A percentile compares a stretch with the other conserved stretches of the same genome.
Conservation (phyloP, 1,284 basidiomycete genomes). For the Cronartium ribicola region DNA sequence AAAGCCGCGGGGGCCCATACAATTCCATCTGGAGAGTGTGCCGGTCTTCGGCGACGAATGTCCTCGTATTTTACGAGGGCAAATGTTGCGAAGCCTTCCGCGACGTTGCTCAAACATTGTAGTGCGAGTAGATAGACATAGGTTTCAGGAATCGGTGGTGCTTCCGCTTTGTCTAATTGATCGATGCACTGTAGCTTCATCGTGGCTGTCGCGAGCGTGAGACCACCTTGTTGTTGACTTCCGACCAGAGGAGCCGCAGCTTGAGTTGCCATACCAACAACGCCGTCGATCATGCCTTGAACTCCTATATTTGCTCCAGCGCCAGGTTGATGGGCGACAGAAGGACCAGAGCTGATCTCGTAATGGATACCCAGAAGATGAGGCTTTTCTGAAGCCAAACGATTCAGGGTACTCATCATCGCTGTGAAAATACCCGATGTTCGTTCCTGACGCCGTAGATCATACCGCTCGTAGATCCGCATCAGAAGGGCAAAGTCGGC, state of each 20-base stretch:
- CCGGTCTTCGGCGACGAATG: constrained; percentile 37
- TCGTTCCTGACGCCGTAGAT: constrained; percentile 53
- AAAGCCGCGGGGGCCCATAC: constrained; percentile 69
- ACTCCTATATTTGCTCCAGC: constrained; percentile 47
- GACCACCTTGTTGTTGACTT: constrained; percentile 67
- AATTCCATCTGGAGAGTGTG: constrained; percentile 59
- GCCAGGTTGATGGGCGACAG: constrained; percentile 18
- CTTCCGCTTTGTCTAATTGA: constrained; percentile 90
- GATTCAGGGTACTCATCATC: constrained; percentile 74
- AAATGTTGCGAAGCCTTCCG: constrained; percentile 75
- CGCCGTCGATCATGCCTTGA: constrained; percentile 69
- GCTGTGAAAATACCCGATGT: constrained; percentile 65
- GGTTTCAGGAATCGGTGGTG: constrained; percentile 81
- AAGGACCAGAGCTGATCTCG: constrained; percentile 23
- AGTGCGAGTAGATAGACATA: constrained; percentile 87
- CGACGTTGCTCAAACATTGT: constrained; percentile 79
- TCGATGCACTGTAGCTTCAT: constrained; percentile 66
- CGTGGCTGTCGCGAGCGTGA: constrained; percentile 34
- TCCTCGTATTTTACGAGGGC: constrained; percentile 64
- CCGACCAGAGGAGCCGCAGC: constrained; percentile 69
- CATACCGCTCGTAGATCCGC: constrained; percentile 74
- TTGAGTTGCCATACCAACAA: constrained; percentile 74
- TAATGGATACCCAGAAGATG: constrained; percentile 67
- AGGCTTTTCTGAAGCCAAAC: constrained; percentile 80
- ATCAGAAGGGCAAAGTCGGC: constrained; percentile 75